Conservation (phyloP, 108 stramenopile species). For the Pseudonitzschia delicatissima region DNA sequence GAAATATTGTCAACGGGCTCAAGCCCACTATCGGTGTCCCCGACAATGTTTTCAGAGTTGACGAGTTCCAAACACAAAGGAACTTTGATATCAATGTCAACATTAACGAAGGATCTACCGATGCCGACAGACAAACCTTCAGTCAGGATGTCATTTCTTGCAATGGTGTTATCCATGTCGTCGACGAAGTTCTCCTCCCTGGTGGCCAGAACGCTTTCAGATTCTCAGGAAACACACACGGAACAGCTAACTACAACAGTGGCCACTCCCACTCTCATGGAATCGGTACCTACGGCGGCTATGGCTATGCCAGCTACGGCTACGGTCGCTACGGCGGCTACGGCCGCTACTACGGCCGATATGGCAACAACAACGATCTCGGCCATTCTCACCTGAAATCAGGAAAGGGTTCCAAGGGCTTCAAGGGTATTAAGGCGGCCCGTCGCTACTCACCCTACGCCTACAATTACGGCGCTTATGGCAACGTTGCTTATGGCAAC, state of each 20-base stretch:
- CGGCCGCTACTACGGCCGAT: background rate
- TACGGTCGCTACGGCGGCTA: background rate
- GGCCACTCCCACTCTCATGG: background rate
- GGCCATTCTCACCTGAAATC: background rate
- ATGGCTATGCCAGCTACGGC: background rate
- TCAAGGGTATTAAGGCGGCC: background rate
- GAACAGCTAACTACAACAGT: background rate
- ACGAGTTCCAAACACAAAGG: background rate
- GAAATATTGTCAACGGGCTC: background rate
- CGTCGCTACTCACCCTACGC: too few relatives aligned
- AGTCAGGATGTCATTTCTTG: slow-evolving; percentile 2
- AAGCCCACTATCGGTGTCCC: slow-evolving; percentile 2
- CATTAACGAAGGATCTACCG: background rate
- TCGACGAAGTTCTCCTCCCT: background rate
- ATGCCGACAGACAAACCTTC: background rate
- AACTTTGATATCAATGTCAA: background rate
- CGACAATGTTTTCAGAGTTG: background rate
- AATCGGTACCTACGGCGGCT: background rate
- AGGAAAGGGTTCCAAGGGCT: slow-evolving; percentile 1
- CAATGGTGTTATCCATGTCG: slow-evolving; percentile 4
- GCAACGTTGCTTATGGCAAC: background rate
- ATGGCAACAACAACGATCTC: background rate
- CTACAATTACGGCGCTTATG: background rate
- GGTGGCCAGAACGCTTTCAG: background rate
- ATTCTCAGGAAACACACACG: background rate